Evolutionary conservation across 352 stramenopile species (phyloP).

Genomic region (Thraustochytrium striatum): DNA sequence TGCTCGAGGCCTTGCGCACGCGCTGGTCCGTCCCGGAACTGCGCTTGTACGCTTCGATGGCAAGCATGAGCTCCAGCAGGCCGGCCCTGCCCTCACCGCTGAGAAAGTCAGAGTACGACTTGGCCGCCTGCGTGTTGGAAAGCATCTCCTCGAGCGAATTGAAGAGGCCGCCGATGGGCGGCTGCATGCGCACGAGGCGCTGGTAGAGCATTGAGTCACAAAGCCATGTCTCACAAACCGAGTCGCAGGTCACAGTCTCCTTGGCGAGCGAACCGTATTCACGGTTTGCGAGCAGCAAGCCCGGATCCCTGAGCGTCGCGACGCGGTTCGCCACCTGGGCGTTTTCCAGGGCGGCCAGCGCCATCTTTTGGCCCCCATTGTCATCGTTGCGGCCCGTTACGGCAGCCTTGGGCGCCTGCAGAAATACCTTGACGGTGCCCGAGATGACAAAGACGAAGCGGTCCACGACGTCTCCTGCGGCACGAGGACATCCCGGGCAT

Average conservation of each 20-base stretch:
- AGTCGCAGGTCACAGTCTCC: background rate
- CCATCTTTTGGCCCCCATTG: background rate
- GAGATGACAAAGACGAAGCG: background rate
- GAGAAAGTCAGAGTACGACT: conserved; percentile 5
- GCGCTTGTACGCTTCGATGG: too few relatives aligned
- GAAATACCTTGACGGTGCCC: conserved; percentile 4
- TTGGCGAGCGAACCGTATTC: background rate
- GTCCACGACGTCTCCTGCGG: background rate
- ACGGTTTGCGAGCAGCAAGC: conserved; percentile 11
- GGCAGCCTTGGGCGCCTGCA: background rate
- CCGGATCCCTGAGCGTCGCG: background rate
- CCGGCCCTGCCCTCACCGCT: too few relatives aligned
- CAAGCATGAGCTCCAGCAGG: too few relatives aligned
- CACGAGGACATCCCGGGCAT: conserved; percentile 9
- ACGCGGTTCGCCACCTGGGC: background rate
- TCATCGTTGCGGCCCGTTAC: background rate
- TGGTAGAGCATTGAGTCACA: conserved; percentile 1
- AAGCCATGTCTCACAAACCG: conserved; percentile 18
- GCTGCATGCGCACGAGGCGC: background rate
- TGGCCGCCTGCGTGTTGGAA: background rate
- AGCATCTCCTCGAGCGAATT: background rate
- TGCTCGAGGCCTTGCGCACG: too few relatives aligned
- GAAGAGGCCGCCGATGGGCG: conserved; percentile 15
- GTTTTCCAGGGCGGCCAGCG: background rate
- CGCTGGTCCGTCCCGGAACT: too few relatives aligned